Evolutionary conservation across 192 early-diverging fungal genomes (phyloP), one percentile per base, ranked within the genome.

Genomic region (Backusella sp.): DNA sequence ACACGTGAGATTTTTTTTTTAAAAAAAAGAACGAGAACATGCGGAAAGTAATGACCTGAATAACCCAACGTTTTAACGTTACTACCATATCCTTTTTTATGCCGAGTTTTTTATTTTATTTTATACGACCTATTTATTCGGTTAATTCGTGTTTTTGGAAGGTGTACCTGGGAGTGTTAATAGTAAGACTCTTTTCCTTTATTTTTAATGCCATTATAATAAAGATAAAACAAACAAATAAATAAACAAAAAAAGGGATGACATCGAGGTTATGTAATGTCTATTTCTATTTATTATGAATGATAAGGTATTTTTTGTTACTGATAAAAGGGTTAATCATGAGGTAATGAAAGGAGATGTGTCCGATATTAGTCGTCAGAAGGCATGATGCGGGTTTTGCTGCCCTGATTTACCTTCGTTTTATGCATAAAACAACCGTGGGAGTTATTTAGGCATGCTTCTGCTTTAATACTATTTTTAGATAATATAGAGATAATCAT

Each of bases 351-450:
- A 56, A 56, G 6, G n/a, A 26, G 8, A 56, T 56, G 21, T 56
- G 9, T 11, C 5, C 2, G 53, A 56, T 23, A 56, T 21, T n/a
- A 56, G 5, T 56, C 53, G 53, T 56, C 53, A 56, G 19, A 21
- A 56, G 19, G 21, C 53, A 56, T 3, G n/a, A 56, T 56, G 21
- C 8, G 3, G 53, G 7, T 21, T 44, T 56, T 56, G n/a, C n/a
- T n/a, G 53, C 53, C 53, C 53, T 56, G 53, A 21, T 56, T 56
- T 56, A 11, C 53, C 19, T 56, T 21, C 4, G 19, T 56, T 26
- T 21, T 56, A 56, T 56, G 53, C 53, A 56, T 56, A 56, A 56
- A 56, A 56, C 53, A 56, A 21, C 53, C 53, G 53, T 56, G 53
- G 53, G 53, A 56, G 53, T 56, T 56, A 44, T 56, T 21, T n/a